These are phyloP conservation scores for Bipolaris cookei DNA, from an alignment of 2,329 filamentous ascomycete genomes.

Conservation along the genomic window DNA sequence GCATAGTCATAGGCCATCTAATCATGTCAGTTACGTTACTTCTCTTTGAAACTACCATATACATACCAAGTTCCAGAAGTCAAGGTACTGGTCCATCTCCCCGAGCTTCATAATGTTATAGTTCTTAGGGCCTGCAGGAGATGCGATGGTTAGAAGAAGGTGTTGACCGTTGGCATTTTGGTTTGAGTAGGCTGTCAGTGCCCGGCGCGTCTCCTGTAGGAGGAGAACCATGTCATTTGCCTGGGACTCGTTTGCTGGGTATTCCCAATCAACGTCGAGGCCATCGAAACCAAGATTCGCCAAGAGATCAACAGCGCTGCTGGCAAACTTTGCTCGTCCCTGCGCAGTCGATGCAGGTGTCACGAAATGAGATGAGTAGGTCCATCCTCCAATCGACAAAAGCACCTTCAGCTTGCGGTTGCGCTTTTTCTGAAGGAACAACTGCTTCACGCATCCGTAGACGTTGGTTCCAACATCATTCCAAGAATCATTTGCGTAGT, in stretches of 20 bases:
- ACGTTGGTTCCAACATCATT: conserved; percentile 49
- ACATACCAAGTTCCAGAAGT: conserved; percentile 60
- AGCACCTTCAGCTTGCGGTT: conserved; percentile 48
- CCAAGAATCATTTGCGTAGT: conserved; percentile 48
- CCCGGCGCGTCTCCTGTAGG: conserved; percentile 38
- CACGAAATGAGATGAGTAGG: conserved; percentile 48
- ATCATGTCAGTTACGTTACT: background rate
- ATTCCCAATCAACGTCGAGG: conserved; percentile 50
- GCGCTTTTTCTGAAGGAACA: conserved; percentile 46
- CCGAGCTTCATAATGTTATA: conserved; percentile 53
- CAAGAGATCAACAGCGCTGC: conserved; percentile 42
- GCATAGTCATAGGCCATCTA: conserved; percentile 82
- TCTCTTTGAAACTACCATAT: background rate
- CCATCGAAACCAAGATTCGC: conserved; percentile 48
- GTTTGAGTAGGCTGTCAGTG: conserved; percentile 52
- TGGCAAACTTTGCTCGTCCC: conserved; percentile 43
- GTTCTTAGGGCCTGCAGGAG: conserved; percentile 53
- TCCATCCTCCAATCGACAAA: conserved; percentile 50
- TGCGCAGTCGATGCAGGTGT: conserved; percentile 40
- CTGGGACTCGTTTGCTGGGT: conserved; percentile 40
- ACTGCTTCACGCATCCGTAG: conserved; percentile 49
- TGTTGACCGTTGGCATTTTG: conserved; percentile 49
- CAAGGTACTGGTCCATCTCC: conserved; percentile 56
- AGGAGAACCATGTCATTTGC: conserved; percentile 45
- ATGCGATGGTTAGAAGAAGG: conserved; percentile 56